A percentile compares a stretch with the other conserved stretches of the same genome.
These are phyloP conservation scores for Leucosporidium yakuticum DNA, from an alignment of 768 basidiomycete genomes.

Conservation along the genomic window DNA sequence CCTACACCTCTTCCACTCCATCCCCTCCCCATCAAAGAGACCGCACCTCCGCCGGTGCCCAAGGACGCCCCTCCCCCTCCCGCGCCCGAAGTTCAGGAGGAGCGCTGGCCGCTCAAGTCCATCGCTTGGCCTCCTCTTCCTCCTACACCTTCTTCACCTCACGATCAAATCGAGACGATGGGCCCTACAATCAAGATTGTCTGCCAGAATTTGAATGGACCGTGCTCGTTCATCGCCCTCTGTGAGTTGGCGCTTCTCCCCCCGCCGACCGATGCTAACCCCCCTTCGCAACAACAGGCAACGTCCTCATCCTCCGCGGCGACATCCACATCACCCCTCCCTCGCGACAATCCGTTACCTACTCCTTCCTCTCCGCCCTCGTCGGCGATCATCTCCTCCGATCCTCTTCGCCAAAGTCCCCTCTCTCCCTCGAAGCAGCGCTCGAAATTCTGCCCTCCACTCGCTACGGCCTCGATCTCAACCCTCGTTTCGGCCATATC, in stretches of 20 bases:
- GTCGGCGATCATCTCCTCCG: constrained; percentile 72
- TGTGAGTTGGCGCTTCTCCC: constrained; percentile 50
- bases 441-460: constrained; percentile 70
- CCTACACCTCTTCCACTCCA: too few relatives aligned
- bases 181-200: constrained; percentile 26
- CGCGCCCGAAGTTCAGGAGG: neutral
- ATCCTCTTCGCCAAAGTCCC: constrained; percentile 36
- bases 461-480: constrained; percentile 81
- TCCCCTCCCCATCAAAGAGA: too few relatives aligned
- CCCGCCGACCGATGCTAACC: neutral
- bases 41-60: too few relatives aligned
- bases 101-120: neutral
- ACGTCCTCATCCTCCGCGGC: constrained; percentile 79
- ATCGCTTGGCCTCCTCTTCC: neutral
- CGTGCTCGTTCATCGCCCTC: constrained; percentile 85
- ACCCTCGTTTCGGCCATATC: constrained; percentile 64
- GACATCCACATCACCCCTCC: constrained; percentile 59
- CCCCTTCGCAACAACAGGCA: constrained; percentile 51
- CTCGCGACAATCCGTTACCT: constrained; percentile 67
- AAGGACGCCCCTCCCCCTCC: neutral
- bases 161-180: neutral
- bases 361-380: constrained; percentile 74
- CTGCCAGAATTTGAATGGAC: constrained; percentile 50
- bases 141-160: neutral
- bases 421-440: constrained; percentile 54